Evolutionary conservation across 176 grass and related monocot species (phyloP).

Genomic region (Elaeis guineensis): DNA sequence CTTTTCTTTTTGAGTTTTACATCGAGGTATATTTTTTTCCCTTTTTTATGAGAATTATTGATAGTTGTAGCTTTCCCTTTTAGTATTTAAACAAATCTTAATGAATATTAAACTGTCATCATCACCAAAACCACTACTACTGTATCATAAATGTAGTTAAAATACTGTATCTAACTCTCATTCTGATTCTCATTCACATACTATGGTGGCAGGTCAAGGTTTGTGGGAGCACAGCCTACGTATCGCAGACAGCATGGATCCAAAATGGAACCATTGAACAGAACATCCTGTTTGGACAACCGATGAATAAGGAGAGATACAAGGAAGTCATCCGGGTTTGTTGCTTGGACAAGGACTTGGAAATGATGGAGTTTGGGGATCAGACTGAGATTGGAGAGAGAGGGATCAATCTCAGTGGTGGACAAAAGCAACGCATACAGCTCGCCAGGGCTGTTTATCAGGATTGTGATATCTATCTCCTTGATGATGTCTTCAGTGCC

Average conservation of each 20-base stretch:
- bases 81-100: too few relatives aligned
- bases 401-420: slow-evolving; percentile 93
- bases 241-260: slow-evolving; percentile 91
- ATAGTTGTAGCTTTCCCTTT: too few relatives aligned
- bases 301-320: slow-evolving; percentile 66
- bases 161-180: too few relatives aligned
- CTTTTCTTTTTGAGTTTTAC: too few relatives aligned
- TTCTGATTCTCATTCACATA: too few relatives aligned
- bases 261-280: slow-evolving; percentile 94
- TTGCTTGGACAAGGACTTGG: slow-evolving; percentile 87
- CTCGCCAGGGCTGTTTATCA: slow-evolving; percentile 90
- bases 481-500: slow-evolving; percentile 93
- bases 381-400: slow-evolving; percentile 98
- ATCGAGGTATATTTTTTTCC: too few relatives aligned
- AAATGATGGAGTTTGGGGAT: slow-evolving; percentile 99
- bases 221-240: slow-evolving; percentile 74
- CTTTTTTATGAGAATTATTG: too few relatives aligned
- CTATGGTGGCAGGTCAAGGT: slow-evolving; percentile 62
- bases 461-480: slow-evolving; percentile 82
- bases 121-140: too few relatives aligned
- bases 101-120: too few relatives aligned
- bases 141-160: too few relatives aligned
- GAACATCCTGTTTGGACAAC: slow-evolving; percentile 84
- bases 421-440: slow-evolving; percentile 96
- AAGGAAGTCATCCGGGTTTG: slow-evolving; percentile 73